Evolutionary conservation across 1,139 yeast genomes (phyloP).

Genomic region (Wickerhamomyces sp.): DNA sequence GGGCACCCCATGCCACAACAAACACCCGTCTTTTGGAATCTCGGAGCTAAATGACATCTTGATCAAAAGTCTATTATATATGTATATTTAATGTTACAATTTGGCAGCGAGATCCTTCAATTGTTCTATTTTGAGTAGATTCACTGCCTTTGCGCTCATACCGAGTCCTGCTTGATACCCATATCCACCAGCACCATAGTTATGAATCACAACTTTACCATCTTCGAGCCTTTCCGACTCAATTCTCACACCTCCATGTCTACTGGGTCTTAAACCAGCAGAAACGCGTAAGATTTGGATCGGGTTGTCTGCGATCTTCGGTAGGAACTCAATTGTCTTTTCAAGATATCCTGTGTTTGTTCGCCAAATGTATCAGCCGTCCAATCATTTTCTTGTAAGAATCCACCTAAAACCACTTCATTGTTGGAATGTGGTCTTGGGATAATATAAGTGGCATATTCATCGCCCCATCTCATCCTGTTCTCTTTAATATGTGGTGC

Average conservation of each 20-base stretch:
- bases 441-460: constrained; percentile 57
- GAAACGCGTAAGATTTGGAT: constrained; percentile 52
- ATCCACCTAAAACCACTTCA: constrained; percentile 66
- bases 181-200: constrained; percentile 74
- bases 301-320: constrained; percentile 42
- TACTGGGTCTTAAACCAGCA: constrained; percentile 65
- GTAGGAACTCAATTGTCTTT: constrained; percentile 50
- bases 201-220: constrained; percentile 45
- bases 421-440: constrained; percentile 62
- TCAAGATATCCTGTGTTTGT: constrained; percentile 54
- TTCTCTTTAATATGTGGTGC: constrained; percentile 52
- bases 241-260: constrained; percentile 64
- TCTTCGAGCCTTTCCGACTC: constrained; percentile 41
- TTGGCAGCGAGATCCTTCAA: neutral
- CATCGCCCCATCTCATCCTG: constrained; percentile 46
- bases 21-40: no score
- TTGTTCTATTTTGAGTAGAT: constrained; percentile 9
- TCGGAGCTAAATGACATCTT: no score
- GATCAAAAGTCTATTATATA: no score
- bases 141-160: constrained; percentile 48
- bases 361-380: constrained; percentile 47
- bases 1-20: no score
- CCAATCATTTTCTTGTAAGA: constrained; percentile 53
- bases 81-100: neutral
- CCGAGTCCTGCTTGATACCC: constrained; percentile 74